These are phyloP conservation scores for Salix brachista DNA, from an alignment of 345 rosid genomes.

Conservation along the genomic window DNA sequence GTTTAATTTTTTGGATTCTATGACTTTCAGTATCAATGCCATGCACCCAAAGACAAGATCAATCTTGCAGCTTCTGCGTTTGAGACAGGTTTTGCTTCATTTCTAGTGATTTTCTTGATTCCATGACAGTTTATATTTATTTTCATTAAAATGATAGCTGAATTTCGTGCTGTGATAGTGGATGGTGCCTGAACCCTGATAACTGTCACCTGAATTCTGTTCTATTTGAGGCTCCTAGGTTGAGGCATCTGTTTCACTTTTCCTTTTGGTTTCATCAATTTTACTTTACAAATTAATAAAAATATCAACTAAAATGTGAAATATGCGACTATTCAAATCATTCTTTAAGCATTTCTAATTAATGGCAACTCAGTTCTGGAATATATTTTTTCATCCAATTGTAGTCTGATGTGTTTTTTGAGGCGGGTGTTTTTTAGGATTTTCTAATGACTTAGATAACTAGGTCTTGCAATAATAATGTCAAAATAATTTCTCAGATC, in stretches of 20 bases:
- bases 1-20: neutral
- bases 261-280: neutral
- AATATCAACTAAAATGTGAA: neutral
- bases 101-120: neutral
- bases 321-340: neutral
- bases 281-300: neutral
- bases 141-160: neutral
- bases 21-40: conserved; percentile 64
- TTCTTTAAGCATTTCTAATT: neutral
- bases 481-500: neutral
- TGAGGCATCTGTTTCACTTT: neutral
- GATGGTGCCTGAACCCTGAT: neutral
- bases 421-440: neutral
- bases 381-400: neutral
- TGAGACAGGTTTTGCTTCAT: conserved; percentile 63
- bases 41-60: conserved; percentile 78
- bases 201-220: too few species aligned
- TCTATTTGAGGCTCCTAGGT: neutral
- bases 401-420: neutral
- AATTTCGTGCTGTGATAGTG: neutral
- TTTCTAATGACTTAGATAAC: neutral
- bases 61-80: conserved; percentile 81
- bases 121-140: neutral
- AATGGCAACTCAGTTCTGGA: neutral
- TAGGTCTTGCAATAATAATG: neutral